A percentile compares a stretch with the other conserved stretches of the same genome.
Conservation (phyloP, 2,329 filamentous ascomycete species). For the Botryosphaeria dothidea region DNA sequence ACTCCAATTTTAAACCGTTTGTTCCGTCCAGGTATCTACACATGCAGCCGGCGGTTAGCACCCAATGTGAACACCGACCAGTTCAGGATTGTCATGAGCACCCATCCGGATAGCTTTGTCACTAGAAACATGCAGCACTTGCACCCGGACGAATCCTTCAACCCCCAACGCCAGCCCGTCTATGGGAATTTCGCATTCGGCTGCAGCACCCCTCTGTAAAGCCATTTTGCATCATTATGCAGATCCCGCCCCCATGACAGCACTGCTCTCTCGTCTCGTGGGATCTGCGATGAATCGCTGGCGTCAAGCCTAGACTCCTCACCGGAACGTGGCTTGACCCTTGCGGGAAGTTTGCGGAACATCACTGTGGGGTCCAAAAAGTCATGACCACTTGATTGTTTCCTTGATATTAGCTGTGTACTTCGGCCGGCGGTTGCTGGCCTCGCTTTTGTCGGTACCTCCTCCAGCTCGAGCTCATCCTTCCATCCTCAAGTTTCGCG, state of each 20-base stretch:
- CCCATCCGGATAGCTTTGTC: too few relatives aligned
- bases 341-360: not conserved
- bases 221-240: not conserved
- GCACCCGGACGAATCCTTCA: too few relatives aligned
- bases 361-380: not conserved
- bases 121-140: too few relatives aligned
- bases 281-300: not conserved
- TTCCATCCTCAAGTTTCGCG: not conserved
- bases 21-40: too few relatives aligned
- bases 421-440: too few relatives aligned
- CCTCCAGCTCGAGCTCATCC: not conserved
- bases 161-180: too few relatives aligned
- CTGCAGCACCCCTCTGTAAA: too few relatives aligned
- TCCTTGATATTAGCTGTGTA: not conserved
- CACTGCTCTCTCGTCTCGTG: not conserved
- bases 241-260: not conserved
- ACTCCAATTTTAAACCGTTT: too few relatives aligned
- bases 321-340: not conserved
- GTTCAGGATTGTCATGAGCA: too few relatives aligned
- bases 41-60: too few relatives aligned
- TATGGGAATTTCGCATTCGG: too few relatives aligned
- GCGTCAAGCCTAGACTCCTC: not conserved
- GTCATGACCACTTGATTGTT: not conserved
- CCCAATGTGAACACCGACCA: too few relatives aligned
- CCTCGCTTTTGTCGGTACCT: not conserved